phyloP scores from a whole-genome alignment of 352 stramenopile genomes.

The Globisporangium heterothallicum region DNA sequence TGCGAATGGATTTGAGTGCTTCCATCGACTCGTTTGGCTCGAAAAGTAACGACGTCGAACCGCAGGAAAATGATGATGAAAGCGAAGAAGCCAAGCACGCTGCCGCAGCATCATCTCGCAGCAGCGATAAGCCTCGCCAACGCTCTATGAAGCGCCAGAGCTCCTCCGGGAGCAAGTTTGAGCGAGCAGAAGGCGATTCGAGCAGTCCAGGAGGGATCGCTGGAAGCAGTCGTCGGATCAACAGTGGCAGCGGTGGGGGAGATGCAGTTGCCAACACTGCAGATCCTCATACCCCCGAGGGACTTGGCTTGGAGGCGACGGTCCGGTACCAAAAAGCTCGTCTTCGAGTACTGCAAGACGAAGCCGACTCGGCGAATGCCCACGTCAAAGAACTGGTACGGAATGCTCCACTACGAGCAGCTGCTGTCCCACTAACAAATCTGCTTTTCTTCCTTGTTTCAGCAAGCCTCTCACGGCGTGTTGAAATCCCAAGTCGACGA shows the following conservation, averaged over 20 bases:
- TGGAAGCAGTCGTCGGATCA: too few relatives aligned
- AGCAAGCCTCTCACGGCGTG: conserved; percentile 34
- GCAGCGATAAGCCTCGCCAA: not conserved
- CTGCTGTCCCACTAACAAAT: not conserved
- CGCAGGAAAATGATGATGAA: not conserved
- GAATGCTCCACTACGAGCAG: not conserved
- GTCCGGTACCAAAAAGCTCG: conserved; percentile 72
- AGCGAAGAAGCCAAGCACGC: not conserved
- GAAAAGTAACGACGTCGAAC: conserved; percentile 3
- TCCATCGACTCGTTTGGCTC: conserved; percentile 48
- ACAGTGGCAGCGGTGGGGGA: too few relatives aligned
- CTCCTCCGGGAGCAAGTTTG: not conserved
- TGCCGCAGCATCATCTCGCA: too few relatives aligned
- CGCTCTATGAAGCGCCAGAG: conserved; percentile 5
- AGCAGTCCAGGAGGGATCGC: not conserved
- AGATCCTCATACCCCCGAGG: conserved; percentile 16
- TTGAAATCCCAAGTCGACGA: conserved; percentile 41
- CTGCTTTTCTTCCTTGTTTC: not conserved
- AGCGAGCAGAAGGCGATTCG: not conserved
- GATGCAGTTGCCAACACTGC: not conserved
- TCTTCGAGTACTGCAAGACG: conserved; percentile 65
- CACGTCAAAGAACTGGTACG: conserved; percentile 46
- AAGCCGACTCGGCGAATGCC: conserved; percentile 35
- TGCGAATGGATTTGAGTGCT: conserved; percentile 41
- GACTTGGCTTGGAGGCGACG: conserved; percentile 51